Evolutionary conservation across 352 stramenopile genomes (phyloP), one percentile per base, ranked within the genome.

Genomic region (Phytophthora uliginosa): DNA sequence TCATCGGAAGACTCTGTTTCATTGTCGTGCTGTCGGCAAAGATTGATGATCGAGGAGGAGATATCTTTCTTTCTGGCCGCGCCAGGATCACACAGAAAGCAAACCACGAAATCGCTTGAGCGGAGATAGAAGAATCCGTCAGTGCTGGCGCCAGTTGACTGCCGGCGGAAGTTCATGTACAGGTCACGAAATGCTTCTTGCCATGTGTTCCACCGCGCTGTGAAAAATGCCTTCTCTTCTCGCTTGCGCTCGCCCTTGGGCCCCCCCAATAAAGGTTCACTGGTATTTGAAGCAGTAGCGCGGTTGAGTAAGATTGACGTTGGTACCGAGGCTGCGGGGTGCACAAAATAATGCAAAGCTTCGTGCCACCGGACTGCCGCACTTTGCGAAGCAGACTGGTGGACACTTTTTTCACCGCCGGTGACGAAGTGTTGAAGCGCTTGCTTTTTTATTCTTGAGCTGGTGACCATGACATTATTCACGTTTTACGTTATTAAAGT

Each of bases 151-250:
- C 24, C 34, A 38, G 36, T 48, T 40, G 24, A n/a, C 13, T 73
- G 60, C 7, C 56, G 72, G 7, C 84, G 88, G 33, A 93, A 91
- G 10, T 71, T 77, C 68, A 93, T 83, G 64, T 95, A 95, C 22
- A 85, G 74, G 40, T 92, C 75, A 24, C 81, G 86, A 63, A 95
- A 92, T 20, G 86, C 73, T 26, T 88, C 77, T 58, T 94, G 86
- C 88, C 88, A 95, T 4, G 79, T 78, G 15, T 81, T 72, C 62
- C 90, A 83, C 2, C 88, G 77, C 8, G 83, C 61, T 13, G 75
- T 72, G n/a, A 91, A 90, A 59, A 92, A 95, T 17, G 75, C 72
- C 28, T 90, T 82, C 45, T 90, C 84, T 50, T 90, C 82, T 15
- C 79, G 85, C 38, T 80, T 79, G 5, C 79, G 71, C 4, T 84